phyloP scores from a whole-genome alignment of 768 basidiomycete species.

The Lentinula raphanica region DNA sequence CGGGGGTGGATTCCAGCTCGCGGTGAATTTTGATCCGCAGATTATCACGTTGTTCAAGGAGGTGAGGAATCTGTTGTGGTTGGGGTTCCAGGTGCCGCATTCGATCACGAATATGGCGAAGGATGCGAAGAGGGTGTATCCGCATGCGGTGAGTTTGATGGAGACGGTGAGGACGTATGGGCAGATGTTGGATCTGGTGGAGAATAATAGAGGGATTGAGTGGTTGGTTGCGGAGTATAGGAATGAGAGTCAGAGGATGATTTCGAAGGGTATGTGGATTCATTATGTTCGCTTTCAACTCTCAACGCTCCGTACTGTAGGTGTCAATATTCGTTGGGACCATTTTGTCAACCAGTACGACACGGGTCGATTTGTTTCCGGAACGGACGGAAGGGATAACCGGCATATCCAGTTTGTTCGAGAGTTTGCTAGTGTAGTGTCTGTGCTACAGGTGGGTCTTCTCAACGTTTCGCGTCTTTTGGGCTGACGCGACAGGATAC shows the following conservation, averaged over 20 bases:
- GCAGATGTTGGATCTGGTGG: conserved; percentile 89
- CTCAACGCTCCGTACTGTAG: conserved; percentile 32
- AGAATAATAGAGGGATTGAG: conserved; percentile 86
- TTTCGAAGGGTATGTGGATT: conserved; percentile 65
- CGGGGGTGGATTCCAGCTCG: conserved; percentile 77
- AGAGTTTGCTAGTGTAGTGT: conserved; percentile 91
- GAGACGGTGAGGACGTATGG: conserved; percentile 98
- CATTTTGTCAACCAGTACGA: conserved; percentile 95
- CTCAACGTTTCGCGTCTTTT: neutral
- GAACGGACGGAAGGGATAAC: conserved; percentile 74
- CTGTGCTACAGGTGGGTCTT: conserved; percentile 69
- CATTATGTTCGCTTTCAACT: neutral
- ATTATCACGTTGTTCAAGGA: conserved; percentile 99
- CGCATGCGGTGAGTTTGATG: conserved; percentile 97
- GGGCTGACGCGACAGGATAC: neutral
- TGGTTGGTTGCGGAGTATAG: conserved; percentile 94
- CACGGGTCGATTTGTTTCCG: conserved; percentile 65
- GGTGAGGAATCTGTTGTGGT: conserved; percentile 91
- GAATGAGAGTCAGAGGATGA: conserved; percentile 91
- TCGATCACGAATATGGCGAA: conserved; percentile 95
- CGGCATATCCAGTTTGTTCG: conserved; percentile 91
- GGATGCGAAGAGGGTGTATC: conserved; percentile 97
- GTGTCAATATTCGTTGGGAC: conserved; percentile 96
- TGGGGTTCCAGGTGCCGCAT: conserved; percentile 94
- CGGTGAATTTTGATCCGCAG: conserved; percentile 97